A percentile compares a stretch with the other conserved stretches of the same genome.
Conservation (phyloP, 805 yeast species). For the Candida boidinii region DNA sequence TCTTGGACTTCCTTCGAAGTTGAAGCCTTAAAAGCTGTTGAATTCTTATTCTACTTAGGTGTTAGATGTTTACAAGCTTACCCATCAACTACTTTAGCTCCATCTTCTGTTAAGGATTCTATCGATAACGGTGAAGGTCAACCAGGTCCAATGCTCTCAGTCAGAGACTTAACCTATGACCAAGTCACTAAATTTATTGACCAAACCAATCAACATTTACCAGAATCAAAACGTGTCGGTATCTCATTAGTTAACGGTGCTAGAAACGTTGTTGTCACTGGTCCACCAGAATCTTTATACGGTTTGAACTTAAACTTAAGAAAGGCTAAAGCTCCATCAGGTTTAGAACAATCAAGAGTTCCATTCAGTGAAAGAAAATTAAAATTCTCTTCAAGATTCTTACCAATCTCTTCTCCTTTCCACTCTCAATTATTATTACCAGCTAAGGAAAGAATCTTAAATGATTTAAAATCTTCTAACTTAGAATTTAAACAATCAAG, state of each 20-base stretch:
- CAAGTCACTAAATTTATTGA: slow-evolving; percentile 76
- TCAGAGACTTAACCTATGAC: slow-evolving; percentile 75
- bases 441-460: slow-evolving; percentile 58
- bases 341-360: slow-evolving; percentile 89
- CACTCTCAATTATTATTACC: slow-evolving; percentile 79
- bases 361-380: slow-evolving; percentile 92
- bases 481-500: slow-evolving; percentile 47
- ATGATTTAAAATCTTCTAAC: slow-evolving; percentile 53
- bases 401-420: slow-evolving; percentile 95
- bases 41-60: slow-evolving; percentile 87
- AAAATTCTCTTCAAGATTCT: slow-evolving; percentile 85
- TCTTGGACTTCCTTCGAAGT: slow-evolving; percentile 78
- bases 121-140: slow-evolving; percentile 91
- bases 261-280: slow-evolving; percentile 88
- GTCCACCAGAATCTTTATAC: slow-evolving; percentile 96
- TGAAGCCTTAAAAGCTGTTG: slow-evolving; percentile 68
- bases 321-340: slow-evolving; percentile 90
- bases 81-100: slow-evolving; percentile 92
- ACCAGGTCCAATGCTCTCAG: slow-evolving; percentile 96
- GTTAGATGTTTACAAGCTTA: slow-evolving; percentile 83
- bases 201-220: slow-evolving; percentile 88
- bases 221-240: slow-evolving; percentile 81
- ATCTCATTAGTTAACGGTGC: slow-evolving; percentile 94
- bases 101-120: slow-evolving; percentile 86
- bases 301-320: slow-evolving; percentile 91